Conservation (phyloP, 352 stramenopile genomes). For the Globisporangium spinosum region DNA sequence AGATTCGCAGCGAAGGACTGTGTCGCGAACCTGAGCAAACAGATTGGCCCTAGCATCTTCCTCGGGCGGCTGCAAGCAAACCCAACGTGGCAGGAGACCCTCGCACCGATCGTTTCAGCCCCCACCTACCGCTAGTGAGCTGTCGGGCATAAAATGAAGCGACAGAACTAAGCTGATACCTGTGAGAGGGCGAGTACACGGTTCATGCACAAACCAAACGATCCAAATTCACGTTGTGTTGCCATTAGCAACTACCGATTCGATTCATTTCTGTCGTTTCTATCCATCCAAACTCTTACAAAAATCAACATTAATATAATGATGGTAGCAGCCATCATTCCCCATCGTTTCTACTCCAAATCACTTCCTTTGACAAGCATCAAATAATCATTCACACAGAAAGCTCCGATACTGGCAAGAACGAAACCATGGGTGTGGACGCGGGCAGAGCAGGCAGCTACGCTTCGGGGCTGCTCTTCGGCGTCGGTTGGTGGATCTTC, state of each 20-base stretch:
- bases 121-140: neutral
- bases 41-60: slow-evolving; percentile 85
- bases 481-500: slow-evolving; percentile 58
- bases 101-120: slow-evolving; percentile 36
- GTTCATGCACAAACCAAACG: neutral
- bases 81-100: slow-evolving; percentile 45
- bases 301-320: neutral
- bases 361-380: slow-evolving; percentile 11
- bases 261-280: neutral
- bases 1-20: slow-evolving; percentile 74
- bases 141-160: neutral
- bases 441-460: slow-evolving; percentile 45
- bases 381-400: neutral
- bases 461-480: slow-evolving; percentile 41
- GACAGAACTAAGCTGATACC: too few species aligned
- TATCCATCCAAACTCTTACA: neutral
- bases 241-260: neutral
- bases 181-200: too few species aligned
- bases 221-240: neutral
- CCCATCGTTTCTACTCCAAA: neutral
- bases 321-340: neutral
- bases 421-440: slow-evolving; percentile 21
- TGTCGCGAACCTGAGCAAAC: slow-evolving; percentile 63
- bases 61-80: slow-evolving; percentile 72
- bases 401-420: neutral